Percentiles rank a stretch among this genome's conserved stretches.
phyloP scores from a whole-genome alignment of 192 early-diverging fungal species.

The Linnemannia schmuckeri region DNA sequence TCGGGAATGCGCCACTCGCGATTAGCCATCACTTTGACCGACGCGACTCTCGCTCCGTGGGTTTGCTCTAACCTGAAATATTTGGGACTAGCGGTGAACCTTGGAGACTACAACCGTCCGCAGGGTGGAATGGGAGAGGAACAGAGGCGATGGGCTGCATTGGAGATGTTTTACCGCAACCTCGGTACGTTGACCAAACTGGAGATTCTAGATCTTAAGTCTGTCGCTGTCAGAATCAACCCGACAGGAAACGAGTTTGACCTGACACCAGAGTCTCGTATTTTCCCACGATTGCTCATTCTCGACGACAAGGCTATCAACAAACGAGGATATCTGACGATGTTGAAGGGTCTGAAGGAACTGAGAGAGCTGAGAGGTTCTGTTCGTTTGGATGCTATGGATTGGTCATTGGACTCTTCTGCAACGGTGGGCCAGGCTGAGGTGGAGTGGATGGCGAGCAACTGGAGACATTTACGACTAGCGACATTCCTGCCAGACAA shows the following conservation, averaged over 20 bases:
- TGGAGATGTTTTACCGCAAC: not conserved
- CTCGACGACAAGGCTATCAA: not conserved
- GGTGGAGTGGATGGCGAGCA: not conserved
- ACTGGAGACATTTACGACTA: not conserved
- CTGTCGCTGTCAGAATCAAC: not conserved
- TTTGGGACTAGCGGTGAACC: not conserved
- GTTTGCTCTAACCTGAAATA: not conserved
- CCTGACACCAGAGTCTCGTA: not conserved
- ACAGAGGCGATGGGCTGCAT: not conserved
- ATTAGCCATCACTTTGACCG: not conserved
- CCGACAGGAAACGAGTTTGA: not conserved
- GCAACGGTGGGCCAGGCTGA: not conserved
- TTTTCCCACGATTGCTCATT: not conserved
- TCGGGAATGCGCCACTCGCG: not conserved
- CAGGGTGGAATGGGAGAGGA: not conserved
- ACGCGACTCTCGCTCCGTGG: not conserved
- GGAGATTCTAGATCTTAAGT: not conserved
- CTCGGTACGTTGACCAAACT: not conserved
- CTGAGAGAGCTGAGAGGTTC: not conserved
- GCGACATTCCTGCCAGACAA: not conserved
- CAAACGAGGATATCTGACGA: not conserved
- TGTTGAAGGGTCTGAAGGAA: not conserved
- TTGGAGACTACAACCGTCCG: not conserved
- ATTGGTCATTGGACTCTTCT: not conserved
- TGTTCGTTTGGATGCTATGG: not conserved